Evolutionary conservation across 805 yeast species (phyloP).

Genomic region (Kregervanrija delftensis): DNA sequence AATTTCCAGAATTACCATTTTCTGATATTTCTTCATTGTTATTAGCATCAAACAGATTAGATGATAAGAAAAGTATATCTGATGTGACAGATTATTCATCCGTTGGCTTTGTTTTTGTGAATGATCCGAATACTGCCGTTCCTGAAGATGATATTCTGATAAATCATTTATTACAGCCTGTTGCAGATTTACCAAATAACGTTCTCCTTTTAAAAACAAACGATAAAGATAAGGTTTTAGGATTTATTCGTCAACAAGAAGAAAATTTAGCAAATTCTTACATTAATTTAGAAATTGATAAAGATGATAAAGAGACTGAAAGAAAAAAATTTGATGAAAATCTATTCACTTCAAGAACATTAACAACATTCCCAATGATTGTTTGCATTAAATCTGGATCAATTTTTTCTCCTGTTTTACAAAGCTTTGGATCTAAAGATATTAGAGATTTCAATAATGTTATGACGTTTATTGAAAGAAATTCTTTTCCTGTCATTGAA

Average conservation of each 20-base stretch:
- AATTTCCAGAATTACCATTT: slow-evolving; percentile 5
- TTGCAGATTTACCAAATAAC: slow-evolving; percentile 51
- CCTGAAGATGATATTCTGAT: slow-evolving; percentile 59
- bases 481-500: slow-evolving; percentile 45
- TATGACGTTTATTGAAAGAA: slow-evolving; percentile 40
- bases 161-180: slow-evolving; percentile 52
- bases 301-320: slow-evolving; percentile 1
- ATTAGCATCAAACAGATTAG: background rate
- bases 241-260: slow-evolving; percentile 36
- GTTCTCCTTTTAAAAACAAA: slow-evolving; percentile 46
- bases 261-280: slow-evolving; percentile 33
- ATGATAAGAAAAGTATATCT: slow-evolving; percentile 11
- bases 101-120: slow-evolving; percentile 47
- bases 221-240: slow-evolving; percentile 32
- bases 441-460: slow-evolving; percentile 44
- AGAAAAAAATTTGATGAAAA: slow-evolving; percentile 35
- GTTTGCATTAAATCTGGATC: slow-evolving; percentile 54
- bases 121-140: slow-evolving; percentile 42
- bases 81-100: slow-evolving; percentile 31
- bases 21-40: slow-evolving; percentile 6
- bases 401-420: slow-evolving; percentile 44
- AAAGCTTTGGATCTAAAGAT: slow-evolving; percentile 59
- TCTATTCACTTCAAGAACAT: slow-evolving; percentile 41
- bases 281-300: slow-evolving; percentile 33
- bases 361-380: slow-evolving; percentile 57